phyloP scores from a whole-genome alignment of 306 rosid species.

The Casuarina cunninghamiana region DNA sequence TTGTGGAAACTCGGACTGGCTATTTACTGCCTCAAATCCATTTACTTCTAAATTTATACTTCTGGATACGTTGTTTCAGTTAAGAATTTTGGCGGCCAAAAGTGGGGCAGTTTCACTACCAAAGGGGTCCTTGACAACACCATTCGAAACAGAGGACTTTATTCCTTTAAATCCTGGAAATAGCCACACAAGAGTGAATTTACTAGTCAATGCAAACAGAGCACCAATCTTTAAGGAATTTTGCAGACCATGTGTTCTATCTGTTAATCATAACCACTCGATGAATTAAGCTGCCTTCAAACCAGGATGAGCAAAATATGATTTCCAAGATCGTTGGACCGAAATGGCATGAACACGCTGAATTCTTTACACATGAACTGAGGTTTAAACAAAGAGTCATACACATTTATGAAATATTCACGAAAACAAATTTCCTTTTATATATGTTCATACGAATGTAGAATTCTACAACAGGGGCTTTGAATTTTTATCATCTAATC shows the following conservation, averaged over 20 bases:
- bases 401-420: not conserved
- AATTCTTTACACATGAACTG: not conserved
- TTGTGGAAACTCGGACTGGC: too few species aligned
- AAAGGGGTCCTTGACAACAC: too few species aligned
- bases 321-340: not conserved
- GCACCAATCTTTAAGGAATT: not conserved
- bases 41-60: too few species aligned
- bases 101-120: too few species aligned
- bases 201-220: not conserved
- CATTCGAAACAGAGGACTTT: too few species aligned
- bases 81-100: too few species aligned
- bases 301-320: not conserved
- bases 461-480: not conserved
- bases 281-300: too few species aligned
- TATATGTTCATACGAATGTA: not conserved
- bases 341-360: not conserved
- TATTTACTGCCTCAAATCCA: too few species aligned
- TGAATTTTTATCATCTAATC: not conserved
- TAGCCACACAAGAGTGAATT: too few species aligned
- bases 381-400: not conserved
- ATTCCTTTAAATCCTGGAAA: too few species aligned
- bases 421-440: not conserved
- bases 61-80: too few species aligned
- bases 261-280: not conserved
- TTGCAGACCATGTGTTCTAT: not conserved